phyloP scores from a whole-genome alignment of 306 rosid species.

The Vicia villosa region DNA sequence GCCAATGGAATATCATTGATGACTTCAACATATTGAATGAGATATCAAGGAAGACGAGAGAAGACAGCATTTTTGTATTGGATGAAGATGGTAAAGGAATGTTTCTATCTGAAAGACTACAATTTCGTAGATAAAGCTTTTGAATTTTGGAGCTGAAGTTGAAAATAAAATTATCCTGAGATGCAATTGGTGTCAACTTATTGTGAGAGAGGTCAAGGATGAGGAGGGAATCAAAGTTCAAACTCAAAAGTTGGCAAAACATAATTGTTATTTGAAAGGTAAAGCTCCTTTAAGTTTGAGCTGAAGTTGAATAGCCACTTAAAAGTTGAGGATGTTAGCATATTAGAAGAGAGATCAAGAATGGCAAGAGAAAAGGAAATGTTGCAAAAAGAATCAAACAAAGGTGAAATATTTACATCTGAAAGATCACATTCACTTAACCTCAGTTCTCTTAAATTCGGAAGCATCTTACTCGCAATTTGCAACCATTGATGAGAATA shows the following conservation, averaged over 20 bases:
- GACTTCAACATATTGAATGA: not conserved
- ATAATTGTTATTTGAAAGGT: not conserved
- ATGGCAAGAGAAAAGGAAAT: not conserved
- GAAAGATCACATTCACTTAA: not conserved
- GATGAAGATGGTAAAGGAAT: not conserved
- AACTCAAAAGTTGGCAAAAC: not conserved
- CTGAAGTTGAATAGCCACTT: not conserved
- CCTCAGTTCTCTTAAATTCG: constrained; percentile 9
- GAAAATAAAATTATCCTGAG: not conserved
- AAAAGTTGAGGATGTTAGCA: not conserved
- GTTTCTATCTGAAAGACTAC: not conserved
- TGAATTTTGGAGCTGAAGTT: constrained; percentile 12
- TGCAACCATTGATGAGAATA: not conserved
- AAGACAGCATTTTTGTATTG: not conserved
- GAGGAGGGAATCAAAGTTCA: not conserved
- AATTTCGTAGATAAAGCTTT: not conserved
- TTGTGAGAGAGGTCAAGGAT: constrained; percentile 24
- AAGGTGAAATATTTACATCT: not conserved
- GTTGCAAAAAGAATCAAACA: not conserved
- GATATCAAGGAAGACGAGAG: not conserved
- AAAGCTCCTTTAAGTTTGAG: not conserved
- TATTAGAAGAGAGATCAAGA: constrained; percentile 13
- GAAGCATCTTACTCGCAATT: not conserved
- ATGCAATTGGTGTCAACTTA: not conserved
- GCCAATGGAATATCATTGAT: not conserved